Evolutionary conservation across 768 basidiomycete species (phyloP).

Genomic region (Trametes cingulata): DNA sequence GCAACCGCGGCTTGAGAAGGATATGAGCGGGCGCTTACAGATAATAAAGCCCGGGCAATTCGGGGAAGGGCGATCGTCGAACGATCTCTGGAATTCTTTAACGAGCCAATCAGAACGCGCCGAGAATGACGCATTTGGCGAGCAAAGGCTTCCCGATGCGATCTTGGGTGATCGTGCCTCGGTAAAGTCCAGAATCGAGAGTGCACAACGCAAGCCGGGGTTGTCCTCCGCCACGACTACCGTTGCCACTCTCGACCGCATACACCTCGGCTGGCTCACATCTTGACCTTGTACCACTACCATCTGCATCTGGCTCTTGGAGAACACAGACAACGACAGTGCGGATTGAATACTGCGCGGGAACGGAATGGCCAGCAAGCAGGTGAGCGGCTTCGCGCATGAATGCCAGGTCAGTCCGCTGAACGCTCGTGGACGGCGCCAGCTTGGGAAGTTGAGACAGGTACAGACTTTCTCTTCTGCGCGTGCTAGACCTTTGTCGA

Average conservation of each 20-base stretch:
- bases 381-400: conserved; percentile 41
- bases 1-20: background rate
- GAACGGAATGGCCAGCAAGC: conserved; percentile 60
- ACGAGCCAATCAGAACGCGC: conserved; percentile 12
- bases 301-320: background rate
- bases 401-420: background rate
- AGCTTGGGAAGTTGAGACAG: conserved; percentile 82
- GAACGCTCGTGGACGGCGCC: conserved; percentile 13
- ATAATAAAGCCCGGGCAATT: background rate
- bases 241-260: conserved; percentile 15
- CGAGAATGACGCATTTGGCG: background rate
- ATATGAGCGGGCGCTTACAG: background rate
- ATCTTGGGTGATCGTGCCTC: conserved; percentile 22
- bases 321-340: background rate
- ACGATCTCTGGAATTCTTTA: conserved; percentile 15
- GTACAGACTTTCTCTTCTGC: conserved; percentile 39
- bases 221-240: conserved; percentile 18
- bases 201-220: background rate
- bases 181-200: conserved; percentile 7
- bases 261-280: background rate
- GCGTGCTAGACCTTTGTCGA: background rate
- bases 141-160: conserved; percentile 22
- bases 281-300: background rate
- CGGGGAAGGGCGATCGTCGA: conserved; percentile 10
- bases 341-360: background rate